Conservation (phyloP, 768 basidiomycete genomes). For the Pisolithus sp. region DNA sequence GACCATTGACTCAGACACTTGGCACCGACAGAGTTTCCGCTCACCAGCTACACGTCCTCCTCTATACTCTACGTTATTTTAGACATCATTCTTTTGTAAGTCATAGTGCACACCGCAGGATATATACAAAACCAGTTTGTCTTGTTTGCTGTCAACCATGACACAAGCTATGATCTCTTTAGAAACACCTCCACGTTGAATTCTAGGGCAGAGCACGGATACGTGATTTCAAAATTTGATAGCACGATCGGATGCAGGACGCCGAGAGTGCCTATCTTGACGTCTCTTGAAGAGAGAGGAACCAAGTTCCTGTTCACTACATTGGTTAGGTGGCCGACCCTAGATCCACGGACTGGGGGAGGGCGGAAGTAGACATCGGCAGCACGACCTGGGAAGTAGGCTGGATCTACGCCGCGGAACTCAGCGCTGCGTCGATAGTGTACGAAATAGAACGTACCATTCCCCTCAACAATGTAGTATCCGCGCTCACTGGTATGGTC, state of each 20-base stretch:
- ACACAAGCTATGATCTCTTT: slow-evolving; percentile 36
- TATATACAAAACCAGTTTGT: neutral
- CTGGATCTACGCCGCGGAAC: slow-evolving; percentile 54
- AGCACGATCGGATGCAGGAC: slow-evolving; percentile 91
- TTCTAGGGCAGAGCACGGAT: slow-evolving; percentile 93
- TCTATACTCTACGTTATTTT: no score
- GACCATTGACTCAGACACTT: no score
- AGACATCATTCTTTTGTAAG: neutral
- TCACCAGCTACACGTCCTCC: no score
- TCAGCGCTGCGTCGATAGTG: slow-evolving; percentile 1
- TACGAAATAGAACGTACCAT: slow-evolving; percentile 48
- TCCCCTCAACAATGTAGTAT: slow-evolving; percentile 86
- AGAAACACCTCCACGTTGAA: slow-evolving; percentile 94
- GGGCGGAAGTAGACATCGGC: slow-evolving; percentile 87
- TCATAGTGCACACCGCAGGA: neutral
- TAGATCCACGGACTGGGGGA: slow-evolving; percentile 4
- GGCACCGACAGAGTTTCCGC: no score
- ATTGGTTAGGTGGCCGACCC: slow-evolving; percentile 25
- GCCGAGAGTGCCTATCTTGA: slow-evolving; percentile 82
- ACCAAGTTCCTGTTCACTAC: slow-evolving; percentile 41
- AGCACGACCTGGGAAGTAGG: slow-evolving; percentile 93
- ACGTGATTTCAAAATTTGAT: slow-evolving; percentile 87
- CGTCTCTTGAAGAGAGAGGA: slow-evolving; percentile 38
- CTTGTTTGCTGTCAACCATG: slow-evolving; percentile 1
- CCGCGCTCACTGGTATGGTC: slow-evolving; percentile 59